Base-by-base conservation (phyloP, 805 yeast genomes). In the Diddensiella santjacobensis region DNA sequence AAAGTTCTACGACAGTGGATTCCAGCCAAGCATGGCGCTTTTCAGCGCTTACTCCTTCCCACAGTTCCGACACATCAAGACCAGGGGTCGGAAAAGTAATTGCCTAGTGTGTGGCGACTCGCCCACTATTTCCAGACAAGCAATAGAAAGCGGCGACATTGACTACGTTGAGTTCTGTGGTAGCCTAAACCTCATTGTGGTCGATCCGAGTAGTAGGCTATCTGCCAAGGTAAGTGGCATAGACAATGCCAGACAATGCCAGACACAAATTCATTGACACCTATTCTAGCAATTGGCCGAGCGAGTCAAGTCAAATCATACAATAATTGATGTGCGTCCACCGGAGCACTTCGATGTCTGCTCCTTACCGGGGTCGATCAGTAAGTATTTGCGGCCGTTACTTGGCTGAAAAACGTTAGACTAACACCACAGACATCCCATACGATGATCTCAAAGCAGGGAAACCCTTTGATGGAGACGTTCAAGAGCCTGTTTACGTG, bases 91-190 rank as follows among this genome's bases (percentile, higher is more conserved):
- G 45, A 81, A 83, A 54, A 43, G 57, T 0, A 65, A 64, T 13
- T 93, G 99, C 65, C 64, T 63, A 0, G 80, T 78, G 1, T 88
- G 96, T 65, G 83, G 88, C 0, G 70, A 64, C 1, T 52, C 59
- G 10, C 80, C 86, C 0, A 58, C 62, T 0, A 73, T 89, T 1
- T 73, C 83, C 0, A 66, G 61, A 49, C 71, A 70, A 0, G 44
- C 58, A 0, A 77, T 88, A 3, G 70, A 67, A 42, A 56, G 65
- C 0, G 78, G 78, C 5, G 65, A 60, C 11, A 68, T 83, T 3
- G 75, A 88, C 60, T 91, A 91, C 60, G 70, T 71, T 4, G 78
- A 69, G 31, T 91, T 89, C 65, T 91, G 97, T 67, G 96, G 96
- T 0, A 54, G 67, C 58, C 30, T 67, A 63, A 41, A 51, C 63